Evolutionary conservation across 768 basidiomycete genomes (phyloP).

Genomic region (Termitomyces sp.): DNA sequence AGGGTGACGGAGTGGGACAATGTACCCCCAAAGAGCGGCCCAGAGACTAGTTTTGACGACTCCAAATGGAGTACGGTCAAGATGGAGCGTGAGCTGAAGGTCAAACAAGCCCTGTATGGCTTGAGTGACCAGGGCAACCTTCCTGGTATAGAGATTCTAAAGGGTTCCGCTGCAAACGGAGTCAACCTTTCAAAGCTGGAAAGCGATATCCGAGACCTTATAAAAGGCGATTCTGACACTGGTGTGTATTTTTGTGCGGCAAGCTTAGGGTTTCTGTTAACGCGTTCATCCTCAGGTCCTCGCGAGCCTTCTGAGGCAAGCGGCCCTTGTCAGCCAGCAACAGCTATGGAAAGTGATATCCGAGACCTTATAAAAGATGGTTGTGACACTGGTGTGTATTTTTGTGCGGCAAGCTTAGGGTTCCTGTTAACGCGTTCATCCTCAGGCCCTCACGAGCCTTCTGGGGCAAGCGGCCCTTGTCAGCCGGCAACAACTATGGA

Average conservation of each 20-base stretch:
- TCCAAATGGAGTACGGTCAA: constrained; percentile 24
- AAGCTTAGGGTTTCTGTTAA: neutral
- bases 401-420: neutral
- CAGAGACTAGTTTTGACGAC: rapidly evolving
- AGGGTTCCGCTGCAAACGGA: constrained; percentile 28
- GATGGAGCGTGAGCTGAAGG: constrained; percentile 34
- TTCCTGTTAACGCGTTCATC: neutral
- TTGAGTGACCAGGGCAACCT: constrained; percentile 27
- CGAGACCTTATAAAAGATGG: neutral
- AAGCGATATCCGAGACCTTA: neutral
- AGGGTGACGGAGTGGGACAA: constrained; percentile 36
- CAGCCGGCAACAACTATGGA: too few species aligned
- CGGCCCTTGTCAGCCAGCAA: too few species aligned
- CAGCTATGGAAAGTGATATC: neutral
- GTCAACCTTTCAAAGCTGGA: neutral
- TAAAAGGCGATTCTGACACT: too few species aligned
- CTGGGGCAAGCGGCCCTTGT: neutral
- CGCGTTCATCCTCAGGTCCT: neutral
- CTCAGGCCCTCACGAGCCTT: neutral
- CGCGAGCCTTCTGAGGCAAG: neutral
- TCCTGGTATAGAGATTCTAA: constrained; percentile 46
- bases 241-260: neutral
- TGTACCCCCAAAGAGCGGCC: constrained; percentile 2
- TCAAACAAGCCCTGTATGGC: constrained; percentile 53
- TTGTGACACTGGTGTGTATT: neutral